These are phyloP conservation scores for Colletotrichum cordylinicola DNA, from an alignment of 2,329 filamentous ascomycete species.

Conservation along the genomic window DNA sequence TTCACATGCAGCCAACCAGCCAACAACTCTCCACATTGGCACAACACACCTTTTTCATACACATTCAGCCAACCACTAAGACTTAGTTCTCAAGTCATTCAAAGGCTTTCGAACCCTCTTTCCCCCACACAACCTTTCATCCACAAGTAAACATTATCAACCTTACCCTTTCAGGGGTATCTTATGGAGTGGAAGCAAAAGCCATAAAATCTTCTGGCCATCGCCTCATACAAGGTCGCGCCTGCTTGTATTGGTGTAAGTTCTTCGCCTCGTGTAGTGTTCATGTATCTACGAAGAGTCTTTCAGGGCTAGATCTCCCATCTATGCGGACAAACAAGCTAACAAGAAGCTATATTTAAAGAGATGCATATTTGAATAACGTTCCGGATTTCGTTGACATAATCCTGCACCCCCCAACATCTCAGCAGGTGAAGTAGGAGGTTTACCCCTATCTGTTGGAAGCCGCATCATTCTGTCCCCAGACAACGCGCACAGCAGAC, in stretches of 20 bases:
- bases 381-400: too few species aligned
- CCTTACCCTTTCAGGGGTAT: neutral
- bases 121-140: neutral
- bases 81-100: neutral
- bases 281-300: neutral
- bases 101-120: neutral
- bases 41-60: neutral
- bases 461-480: too few species aligned
- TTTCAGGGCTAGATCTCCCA: neutral
- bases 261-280: neutral
- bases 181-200: neutral
- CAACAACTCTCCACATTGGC: neutral
- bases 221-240: neutral
- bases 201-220: neutral
- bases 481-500: neutral
- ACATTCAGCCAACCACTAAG: neutral
- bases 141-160: neutral
- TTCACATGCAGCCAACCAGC: neutral
- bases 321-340: neutral
- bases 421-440: too few species aligned
- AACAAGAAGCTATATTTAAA: neutral
- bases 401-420: too few species aligned
- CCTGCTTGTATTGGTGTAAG: neutral
- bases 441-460: too few species aligned
- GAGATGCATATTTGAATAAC: too few species aligned